Base-by-base conservation (phyloP, 805 yeast species). In the Pichia scutulata region DNA sequence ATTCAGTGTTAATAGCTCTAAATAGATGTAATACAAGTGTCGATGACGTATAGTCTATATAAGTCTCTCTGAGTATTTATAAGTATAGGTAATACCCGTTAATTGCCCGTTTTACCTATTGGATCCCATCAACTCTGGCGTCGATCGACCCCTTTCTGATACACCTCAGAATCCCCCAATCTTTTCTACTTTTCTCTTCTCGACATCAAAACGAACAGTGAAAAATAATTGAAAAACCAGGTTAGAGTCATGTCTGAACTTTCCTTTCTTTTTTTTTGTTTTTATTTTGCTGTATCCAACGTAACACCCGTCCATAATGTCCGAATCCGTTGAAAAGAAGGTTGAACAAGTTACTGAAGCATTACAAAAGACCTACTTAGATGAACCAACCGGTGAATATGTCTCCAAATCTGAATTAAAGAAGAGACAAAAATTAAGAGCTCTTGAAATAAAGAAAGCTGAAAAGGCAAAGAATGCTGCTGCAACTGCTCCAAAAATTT, bases 331-430 rank as follows among this genome's bases (percentile, higher is more conserved):
- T n/a, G 78, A 75, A 51, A 43, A 54, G 10, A 41, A 55, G 37
- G 82, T 81, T 51, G 76, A 80, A 49, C 73, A 79, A 64, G 84
- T 76, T 47, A 69, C 95, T 48, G 97, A 89, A 63, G 70, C 71
- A 65, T 48, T 76, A 66, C 71, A 69, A 54, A 85, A 84, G 66
- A 86, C 86, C 67, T 84, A 85, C 70, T 75, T 92, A 59, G 99
- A 92, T 68, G 96, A 89, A 52, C 95, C 73, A 61, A 93, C 98
- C 55, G 98, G 98, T 45, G 99, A 92, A 73, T 86, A 81, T 71
- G 96, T 92, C 44, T 93, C 98, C 65, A 92, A 92, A 76, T 78
- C 93, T 55, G 99, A 92, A 72, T 82, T 92, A 73, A 92, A 92
- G 78, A 89, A 87, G 78, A 86, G 99, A 74, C 89, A 86, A 72